Conservation (phyloP, 139 green algal genomes). For the Picochlorum sp. region DNA sequence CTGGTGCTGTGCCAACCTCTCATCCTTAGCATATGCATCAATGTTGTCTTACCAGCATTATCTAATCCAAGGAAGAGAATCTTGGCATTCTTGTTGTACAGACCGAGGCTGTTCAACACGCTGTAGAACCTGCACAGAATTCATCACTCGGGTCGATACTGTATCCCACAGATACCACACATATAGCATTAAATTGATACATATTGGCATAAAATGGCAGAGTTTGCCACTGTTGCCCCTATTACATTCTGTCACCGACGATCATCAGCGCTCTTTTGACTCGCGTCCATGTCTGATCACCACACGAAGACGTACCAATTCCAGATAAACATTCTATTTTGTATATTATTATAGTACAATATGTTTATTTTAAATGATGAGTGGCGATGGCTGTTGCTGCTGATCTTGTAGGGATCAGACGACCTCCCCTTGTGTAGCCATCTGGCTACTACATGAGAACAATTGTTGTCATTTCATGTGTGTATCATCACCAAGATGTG, state of each 20-base stretch:
- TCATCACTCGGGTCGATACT: background rate
- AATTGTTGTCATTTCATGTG: too few relatives aligned
- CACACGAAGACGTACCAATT: constrained; percentile 14
- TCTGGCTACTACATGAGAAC: too few relatives aligned
- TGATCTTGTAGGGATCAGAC: too few relatives aligned
- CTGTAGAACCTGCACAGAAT: constrained; percentile 75
- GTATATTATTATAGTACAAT: background rate
- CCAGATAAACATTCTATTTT: constrained; percentile 19
- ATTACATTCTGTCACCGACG: too few relatives aligned
- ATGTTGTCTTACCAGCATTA: constrained; percentile 98
- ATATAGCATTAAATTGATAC: too few relatives aligned
- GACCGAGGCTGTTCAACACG: constrained; percentile 83
- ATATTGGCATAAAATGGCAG: too few relatives aligned
- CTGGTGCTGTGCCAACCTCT: constrained; percentile 92
- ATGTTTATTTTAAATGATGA: background rate
- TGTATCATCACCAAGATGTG: too few relatives aligned
- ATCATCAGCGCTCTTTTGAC: background rate
- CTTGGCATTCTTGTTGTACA: constrained; percentile 99
- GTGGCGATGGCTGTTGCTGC: background rate
- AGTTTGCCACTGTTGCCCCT: too few relatives aligned
- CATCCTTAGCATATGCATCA: constrained; percentile 99
- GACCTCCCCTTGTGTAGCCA: too few relatives aligned
- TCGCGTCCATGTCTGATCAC: background rate
- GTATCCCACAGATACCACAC: background rate
- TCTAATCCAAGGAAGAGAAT: constrained; percentile 98